Evolutionary conservation across 2,329 filamentous ascomycete species (phyloP), one percentile per base, ranked within the genome.

Genomic region (Sclerotinia borealis): DNA sequence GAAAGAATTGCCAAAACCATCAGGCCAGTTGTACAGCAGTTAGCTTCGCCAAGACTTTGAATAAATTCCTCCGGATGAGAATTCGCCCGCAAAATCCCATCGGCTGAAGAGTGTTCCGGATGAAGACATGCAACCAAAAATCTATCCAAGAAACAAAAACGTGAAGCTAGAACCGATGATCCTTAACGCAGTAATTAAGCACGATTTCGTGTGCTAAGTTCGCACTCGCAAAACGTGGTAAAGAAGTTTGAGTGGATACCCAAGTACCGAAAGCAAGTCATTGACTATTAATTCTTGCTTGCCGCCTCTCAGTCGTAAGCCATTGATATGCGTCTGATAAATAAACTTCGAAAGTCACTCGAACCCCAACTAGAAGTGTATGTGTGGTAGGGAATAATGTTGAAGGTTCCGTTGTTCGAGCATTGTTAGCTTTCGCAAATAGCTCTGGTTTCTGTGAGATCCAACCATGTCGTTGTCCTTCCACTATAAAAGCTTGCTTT

Each of bases 41-140:
- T 17, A 31, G 51, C 34, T 62, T 36, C 22, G 51, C 41, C 60
- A 56, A 62, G 48, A 55, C 36, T 29, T 61, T 34, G 29, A 34
- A 45, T 19, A n/a, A 45, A 55, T 58, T 25, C 51, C n/a, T 58
- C 51, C 51, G 43, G 60, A 41, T 63, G 60, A 63, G 22, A 41
- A 56, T 63, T 63, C 25, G 25, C 34, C 60, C 60, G 60, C 41
- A 49, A 41, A 19, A 19, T 37, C 19, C n/a, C 45, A 49, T 49
- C 60, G 60, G 60, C 41, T 58, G 51, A 63, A 63, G 41, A 58
- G 51, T 63, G 19, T 63, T 58, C 60, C 60, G 51, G 59, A 59
- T 27, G 43, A 58, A 63, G 60, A 63, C 25, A 41, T 63, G 51
- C 60, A 63, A 58, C 51, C 58, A 63, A 58, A 50, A 22, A n/a